Percentiles rank a stretch among this genome's conserved stretches.
These are phyloP conservation scores for Boeremia exigua DNA, from an alignment of 2,329 filamentous ascomycete genomes.

Conservation along the genomic window DNA sequence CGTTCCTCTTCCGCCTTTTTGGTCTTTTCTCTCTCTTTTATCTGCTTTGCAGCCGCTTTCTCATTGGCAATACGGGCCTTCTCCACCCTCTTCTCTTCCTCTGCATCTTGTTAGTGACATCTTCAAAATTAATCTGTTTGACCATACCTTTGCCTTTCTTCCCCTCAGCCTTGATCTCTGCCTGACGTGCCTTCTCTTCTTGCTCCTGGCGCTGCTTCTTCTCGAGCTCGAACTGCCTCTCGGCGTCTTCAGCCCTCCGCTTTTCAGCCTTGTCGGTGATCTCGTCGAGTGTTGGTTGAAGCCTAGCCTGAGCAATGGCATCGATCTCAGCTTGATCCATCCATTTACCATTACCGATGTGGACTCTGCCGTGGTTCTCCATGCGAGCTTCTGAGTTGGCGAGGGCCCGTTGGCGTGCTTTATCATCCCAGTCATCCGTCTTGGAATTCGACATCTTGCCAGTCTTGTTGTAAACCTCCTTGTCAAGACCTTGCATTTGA, in stretches of 20 bases:
- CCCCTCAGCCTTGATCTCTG: conserved; percentile 54
- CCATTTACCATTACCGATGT: conserved; percentile 82
- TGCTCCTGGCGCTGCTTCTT: conserved; percentile 66
- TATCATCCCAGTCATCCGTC: conserved; percentile 78
- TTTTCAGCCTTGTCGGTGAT: conserved; percentile 79
- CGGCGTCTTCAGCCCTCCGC: conserved; percentile 70
- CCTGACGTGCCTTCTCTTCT: conserved; percentile 59
- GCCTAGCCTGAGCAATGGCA: conserved; percentile 74
- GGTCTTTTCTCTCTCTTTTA: conserved; percentile 54
- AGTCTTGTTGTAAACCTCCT: conserved; percentile 77
- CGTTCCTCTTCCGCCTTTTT: conserved; percentile 62
- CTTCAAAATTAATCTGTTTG: not conserved
- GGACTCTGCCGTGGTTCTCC: conserved; percentile 62
- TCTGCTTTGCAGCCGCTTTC: conserved; percentile 47
- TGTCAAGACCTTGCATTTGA: conserved; percentile 79
- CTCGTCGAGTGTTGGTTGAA: conserved; percentile 85
- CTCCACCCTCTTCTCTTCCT: conserved; percentile 59
- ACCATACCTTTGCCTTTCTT: conserved; percentile 61
- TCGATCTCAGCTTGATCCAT: conserved; percentile 81
- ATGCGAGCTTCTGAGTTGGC: conserved; percentile 67
- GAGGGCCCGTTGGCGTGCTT: conserved; percentile 73
- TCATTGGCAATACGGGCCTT: conserved; percentile 60
- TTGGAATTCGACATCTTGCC: conserved; percentile 74
- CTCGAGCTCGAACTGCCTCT: conserved; percentile 68
- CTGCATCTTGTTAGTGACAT: conserved; percentile 48